A percentile compares a stretch with the other conserved stretches of the same genome.
phyloP scores from a whole-genome alignment of 257 asterid species.

The Solanum neorickii region DNA sequence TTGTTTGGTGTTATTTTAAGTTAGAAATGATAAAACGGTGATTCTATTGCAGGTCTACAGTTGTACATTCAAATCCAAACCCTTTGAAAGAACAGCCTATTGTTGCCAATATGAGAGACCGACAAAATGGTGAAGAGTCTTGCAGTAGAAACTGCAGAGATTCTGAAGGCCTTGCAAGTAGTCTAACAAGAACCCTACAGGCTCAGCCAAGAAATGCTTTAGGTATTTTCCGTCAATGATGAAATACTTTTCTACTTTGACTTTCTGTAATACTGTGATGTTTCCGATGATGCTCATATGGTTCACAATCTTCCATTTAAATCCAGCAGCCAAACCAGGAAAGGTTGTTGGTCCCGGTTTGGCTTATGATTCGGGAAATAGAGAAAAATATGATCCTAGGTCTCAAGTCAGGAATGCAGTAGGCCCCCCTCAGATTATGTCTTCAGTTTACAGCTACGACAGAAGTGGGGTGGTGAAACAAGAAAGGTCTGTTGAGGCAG shows the following conservation, averaged over 20 bases:
- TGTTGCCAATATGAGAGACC: slow-evolving; percentile 23
- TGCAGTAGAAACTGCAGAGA: slow-evolving; percentile 34
- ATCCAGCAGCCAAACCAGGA: neutral
- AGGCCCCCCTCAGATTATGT: slow-evolving; percentile 17
- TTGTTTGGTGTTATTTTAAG: neutral
- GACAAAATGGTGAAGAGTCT: slow-evolving; percentile 40
- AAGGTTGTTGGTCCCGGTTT: neutral
- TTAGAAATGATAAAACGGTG: neutral
- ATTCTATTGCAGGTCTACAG: slow-evolving; percentile 36
- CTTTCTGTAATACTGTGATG: neutral
- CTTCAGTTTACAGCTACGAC: slow-evolving; percentile 26
- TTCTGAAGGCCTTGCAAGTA: slow-evolving; percentile 30
- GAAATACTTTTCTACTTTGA: neutral
- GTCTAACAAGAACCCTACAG: slow-evolving; percentile 35
- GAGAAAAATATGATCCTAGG: too few species aligned
- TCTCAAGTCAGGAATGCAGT: neutral
- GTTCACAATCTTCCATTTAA: neutral
- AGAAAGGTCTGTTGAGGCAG: slow-evolving; percentile 25
- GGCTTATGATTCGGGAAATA: too few species aligned
- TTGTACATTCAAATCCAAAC: slow-evolving; percentile 52
- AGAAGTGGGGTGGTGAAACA: slow-evolving; percentile 25
- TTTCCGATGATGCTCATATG: neutral
- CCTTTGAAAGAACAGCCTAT: slow-evolving; percentile 39
- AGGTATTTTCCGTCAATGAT: slow-evolving; percentile 19
- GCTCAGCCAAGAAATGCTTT: slow-evolving; percentile 53